Conservation (phyloP, 2,329 filamentous ascomycete species). For the Geosmithia putterillii region DNA sequence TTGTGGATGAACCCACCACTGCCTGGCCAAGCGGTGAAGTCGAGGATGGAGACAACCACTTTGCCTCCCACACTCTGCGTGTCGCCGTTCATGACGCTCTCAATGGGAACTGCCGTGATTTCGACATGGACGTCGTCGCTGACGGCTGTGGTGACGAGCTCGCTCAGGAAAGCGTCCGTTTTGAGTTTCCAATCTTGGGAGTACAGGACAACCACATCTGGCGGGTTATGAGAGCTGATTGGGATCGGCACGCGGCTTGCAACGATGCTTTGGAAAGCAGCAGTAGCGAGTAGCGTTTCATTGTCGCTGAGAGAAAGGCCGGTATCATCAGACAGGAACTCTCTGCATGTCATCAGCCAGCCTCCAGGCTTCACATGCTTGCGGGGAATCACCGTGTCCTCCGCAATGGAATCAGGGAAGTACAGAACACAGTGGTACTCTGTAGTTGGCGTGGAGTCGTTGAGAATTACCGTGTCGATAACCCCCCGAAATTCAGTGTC, state of each 20-base stretch:
- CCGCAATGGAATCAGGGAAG: conserved; percentile 6
- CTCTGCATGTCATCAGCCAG: background rate
- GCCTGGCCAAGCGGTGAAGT: conserved; percentile 16
- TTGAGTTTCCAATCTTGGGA: background rate
- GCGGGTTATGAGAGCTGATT: background rate
- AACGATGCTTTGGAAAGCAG: background rate
- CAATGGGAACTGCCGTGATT: background rate
- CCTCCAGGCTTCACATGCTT: conserved; percentile 15
- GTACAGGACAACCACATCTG: background rate
- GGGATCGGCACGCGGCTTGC: background rate
- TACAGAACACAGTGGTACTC: conserved; percentile 21
- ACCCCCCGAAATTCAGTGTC: too few species aligned
- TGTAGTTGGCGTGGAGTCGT: conserved; percentile 8
- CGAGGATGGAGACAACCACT: conserved; percentile 33
- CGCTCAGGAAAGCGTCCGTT: background rate
- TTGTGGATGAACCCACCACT: conserved; percentile 17
- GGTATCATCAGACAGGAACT: background rate
- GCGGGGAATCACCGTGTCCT: conserved; percentile 7
- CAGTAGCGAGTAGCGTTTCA: background rate
- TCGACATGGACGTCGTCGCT: background rate
- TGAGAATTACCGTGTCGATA: too few species aligned
- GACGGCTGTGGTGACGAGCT: background rate
- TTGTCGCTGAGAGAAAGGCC: background rate
- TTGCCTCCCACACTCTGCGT: conserved; percentile 3
- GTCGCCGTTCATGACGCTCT: background rate